Evolutionary conservation across 441 rosid genomes (phyloP), one percentile per base, ranked within the genome.

Genomic region (Aleurites moluccanus): DNA sequence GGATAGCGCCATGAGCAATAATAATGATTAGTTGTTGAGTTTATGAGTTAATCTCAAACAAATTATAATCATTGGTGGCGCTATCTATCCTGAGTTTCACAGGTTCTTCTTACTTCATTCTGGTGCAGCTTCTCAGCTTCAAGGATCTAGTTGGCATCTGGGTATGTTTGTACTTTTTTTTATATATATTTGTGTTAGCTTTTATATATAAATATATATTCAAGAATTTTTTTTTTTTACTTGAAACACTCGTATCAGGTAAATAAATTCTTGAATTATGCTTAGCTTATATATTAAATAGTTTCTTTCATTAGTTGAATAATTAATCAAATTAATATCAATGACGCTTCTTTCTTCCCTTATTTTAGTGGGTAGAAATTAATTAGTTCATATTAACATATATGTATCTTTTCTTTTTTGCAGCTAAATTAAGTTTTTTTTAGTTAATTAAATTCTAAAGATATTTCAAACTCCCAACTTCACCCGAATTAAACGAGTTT

Each of bases 11-110:
- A 80, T 74, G 44, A 45, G 23, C 40, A 35, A 2, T 5, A 75
- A 44, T 47, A 75, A 66, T 40, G 55, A 63, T 21, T n/a, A 57
- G 9, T 25, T 11, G 1, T 44, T 44, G 13, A 44, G 7, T 62
- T 63, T 7, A 38, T 50, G 27, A 67, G 23, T 52, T 65, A 11
- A 21, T 44, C 68, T 27, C 28, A 53, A 23, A 42, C 7, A 16
- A 35, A 65, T 10, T 56, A 38, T 38, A 42, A 23, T 49, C 53
- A 69, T 2, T 30, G 44, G 72, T 85, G 80, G 92, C 97, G 95
- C 98, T 93, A 85, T 93, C 98, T 85, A 91, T 93, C 97, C 95
- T 93, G 98, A 93, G 98, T 90, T 91, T 88, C 83, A 89, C 68
- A 78, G 95, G 72, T 85, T 89, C 92, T 88, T 89, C 87, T 73